These are phyloP conservation scores for Beauveria sp. DNA, from an alignment of 2,329 filamentous ascomycete species.

Conservation along the genomic window DNA sequence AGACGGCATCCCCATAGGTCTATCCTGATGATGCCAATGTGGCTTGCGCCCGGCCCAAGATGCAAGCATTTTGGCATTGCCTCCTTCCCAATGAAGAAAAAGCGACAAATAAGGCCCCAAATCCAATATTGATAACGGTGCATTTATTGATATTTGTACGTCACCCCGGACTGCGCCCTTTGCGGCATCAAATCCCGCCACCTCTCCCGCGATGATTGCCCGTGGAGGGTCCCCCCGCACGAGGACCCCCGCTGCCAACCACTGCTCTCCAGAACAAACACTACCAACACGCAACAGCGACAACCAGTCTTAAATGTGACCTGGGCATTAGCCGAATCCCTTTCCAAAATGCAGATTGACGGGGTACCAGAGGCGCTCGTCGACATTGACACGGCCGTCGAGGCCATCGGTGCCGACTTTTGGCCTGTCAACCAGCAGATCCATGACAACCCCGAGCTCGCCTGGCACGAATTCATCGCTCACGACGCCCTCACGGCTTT, in stretches of 20 bases:
- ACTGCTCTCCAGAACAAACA: neutral
- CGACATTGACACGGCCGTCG: constrained; percentile 25
- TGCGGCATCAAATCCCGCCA: neutral
- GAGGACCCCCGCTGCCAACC: too few species aligned
- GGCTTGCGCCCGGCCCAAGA: neutral
- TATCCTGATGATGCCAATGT: too few species aligned
- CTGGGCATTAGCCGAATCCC: neutral
- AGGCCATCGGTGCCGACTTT: constrained; percentile 17
- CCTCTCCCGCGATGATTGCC: too few species aligned
- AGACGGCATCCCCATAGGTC: neutral
- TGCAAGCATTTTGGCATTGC: neutral
- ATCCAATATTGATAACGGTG: neutral
- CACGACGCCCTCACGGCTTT: constrained; percentile 32
- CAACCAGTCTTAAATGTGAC: neutral
- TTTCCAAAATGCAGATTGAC: neutral
- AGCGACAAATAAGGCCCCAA: neutral
- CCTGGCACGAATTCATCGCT: constrained; percentile 33
- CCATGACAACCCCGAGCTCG: constrained; percentile 36
- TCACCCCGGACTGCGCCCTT: neutral
- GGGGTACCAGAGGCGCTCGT: neutral
- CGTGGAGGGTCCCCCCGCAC: neutral
- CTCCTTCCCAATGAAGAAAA: neutral
- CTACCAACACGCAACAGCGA: neutral
- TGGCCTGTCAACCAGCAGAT: constrained; percentile 31
- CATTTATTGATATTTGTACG: neutral